A percentile compares a stretch with the other conserved stretches of the same genome.
phyloP scores from a whole-genome alignment of 1,284 basidiomycete species.

The Meripilus lineatus region DNA sequence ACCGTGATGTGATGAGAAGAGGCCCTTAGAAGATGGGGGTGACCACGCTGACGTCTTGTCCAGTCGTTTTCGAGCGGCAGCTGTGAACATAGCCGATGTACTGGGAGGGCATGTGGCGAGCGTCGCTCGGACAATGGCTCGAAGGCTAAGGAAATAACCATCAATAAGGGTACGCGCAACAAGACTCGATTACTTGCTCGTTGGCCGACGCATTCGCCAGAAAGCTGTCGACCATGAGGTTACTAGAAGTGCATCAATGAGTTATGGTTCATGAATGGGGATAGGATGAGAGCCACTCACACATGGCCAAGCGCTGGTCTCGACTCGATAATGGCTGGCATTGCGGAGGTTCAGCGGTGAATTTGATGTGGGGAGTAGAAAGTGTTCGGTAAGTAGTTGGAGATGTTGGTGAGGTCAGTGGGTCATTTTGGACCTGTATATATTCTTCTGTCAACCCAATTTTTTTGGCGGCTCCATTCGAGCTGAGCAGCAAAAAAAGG shows the following conservation, averaged over 20 bases:
- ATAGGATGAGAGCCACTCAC: constrained; percentile 35
- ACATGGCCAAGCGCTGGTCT: constrained; percentile 39
- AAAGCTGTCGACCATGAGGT: constrained; percentile 78
- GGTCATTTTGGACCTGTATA: no score
- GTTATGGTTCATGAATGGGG: neutral
- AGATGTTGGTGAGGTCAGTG: no score
- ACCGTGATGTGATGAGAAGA: constrained; percentile 39
- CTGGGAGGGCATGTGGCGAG: constrained; percentile 61
- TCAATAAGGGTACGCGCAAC: no score
- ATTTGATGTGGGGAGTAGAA: no score
- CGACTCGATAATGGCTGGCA: neutral
- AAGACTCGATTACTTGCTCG: constrained; percentile 48
- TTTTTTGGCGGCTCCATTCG: no score
- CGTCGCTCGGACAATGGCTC: constrained; percentile 60
- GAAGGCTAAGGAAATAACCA: constrained; percentile 44
- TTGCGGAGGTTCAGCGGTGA: no score
- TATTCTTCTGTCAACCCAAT: no score
- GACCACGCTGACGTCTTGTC: constrained; percentile 42
- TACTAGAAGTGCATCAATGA: constrained; percentile 34
- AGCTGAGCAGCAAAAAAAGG: no score
- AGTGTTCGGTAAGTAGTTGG: no score
- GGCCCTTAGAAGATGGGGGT: constrained; percentile 25
- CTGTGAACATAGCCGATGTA: constrained; percentile 53
- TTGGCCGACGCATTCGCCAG: constrained; percentile 67
- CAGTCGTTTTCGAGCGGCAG: constrained; percentile 56